A percentile compares a stretch with the other conserved stretches of the same genome.
phyloP scores from a whole-genome alignment of 345 rosid genomes.

The Citrus maxima region DNA sequence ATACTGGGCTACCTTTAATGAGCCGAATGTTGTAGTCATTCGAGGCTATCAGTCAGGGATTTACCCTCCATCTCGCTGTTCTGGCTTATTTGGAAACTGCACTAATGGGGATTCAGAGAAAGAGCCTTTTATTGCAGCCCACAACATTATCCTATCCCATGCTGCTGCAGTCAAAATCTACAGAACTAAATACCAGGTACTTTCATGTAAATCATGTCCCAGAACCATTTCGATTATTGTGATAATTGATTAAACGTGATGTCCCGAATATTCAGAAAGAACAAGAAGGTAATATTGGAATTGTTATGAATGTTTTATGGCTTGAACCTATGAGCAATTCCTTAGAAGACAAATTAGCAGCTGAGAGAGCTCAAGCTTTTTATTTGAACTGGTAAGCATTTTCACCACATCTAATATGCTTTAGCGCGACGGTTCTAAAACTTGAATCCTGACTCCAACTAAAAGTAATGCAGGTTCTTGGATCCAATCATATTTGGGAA shows the following conservation, averaged over 20 bases:
- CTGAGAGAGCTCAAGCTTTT: slow-evolving; percentile 27
- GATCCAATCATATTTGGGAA: slow-evolving; percentile 30
- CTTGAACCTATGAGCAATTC: slow-evolving; percentile 23
- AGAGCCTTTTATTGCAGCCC: slow-evolving; percentile 58
- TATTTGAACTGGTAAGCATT: slow-evolving; percentile 4
- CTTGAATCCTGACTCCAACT: not conserved
- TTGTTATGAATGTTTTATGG: slow-evolving; percentile 25
- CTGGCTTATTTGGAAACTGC: slow-evolving; percentile 47
- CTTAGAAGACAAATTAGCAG: slow-evolving; percentile 24
- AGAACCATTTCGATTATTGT: not conserved
- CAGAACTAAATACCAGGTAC: slow-evolving; percentile 26
- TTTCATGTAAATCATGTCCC: not conserved
- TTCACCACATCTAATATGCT: not conserved
- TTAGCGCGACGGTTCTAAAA: not conserved
- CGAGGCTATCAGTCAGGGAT: slow-evolving; percentile 32
- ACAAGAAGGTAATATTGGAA: slow-evolving; percentile 34
- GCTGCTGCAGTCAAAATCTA: slow-evolving; percentile 27
- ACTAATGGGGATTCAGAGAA: slow-evolving; percentile 40
- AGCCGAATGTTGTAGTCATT: slow-evolving; percentile 38
- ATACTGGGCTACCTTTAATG: slow-evolving; percentile 62
- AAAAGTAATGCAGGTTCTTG: slow-evolving; percentile 23
- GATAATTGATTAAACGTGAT: not conserved
- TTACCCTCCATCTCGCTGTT: slow-evolving; percentile 52
- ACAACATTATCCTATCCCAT: slow-evolving; percentile 45
- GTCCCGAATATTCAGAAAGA: slow-evolving; percentile 14